Evolutionary conservation across 352 stramenopile genomes (phyloP), one percentile per base, ranked within the genome.

Genomic region (Phytophthora aleatoria): DNA sequence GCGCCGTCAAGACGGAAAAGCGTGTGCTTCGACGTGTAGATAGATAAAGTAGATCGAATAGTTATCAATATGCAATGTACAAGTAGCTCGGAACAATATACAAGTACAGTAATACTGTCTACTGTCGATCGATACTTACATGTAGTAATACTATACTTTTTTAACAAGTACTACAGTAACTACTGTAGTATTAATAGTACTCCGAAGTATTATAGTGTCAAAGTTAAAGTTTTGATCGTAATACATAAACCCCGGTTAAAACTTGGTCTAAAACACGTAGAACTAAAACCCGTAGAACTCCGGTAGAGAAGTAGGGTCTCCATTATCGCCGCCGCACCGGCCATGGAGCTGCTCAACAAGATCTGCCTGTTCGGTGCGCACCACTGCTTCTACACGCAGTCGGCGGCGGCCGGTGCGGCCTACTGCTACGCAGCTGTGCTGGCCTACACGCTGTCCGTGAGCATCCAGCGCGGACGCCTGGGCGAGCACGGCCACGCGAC

Each of bases 401-500:
- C 83, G 44, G 78, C 83, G 15, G 76, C 77, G 24, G 83, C 83
- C 12, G 76, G 71, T 15, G 82, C 83, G 30, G 73, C 84, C 48
- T 91, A 91, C 70, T 83, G 75, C 69, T 91, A 91, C 69, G 79
- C 79, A 15, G 64, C 62, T 33, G 79, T 83, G 57, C 66, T 91
- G 30, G 83, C 79, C 24, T 91, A 89, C 63, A 91, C 83, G 10
- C 73, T 91, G 45, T 90, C 80, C 3, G 83, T 91, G 33, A 91
- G 83, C 62, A 83, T 92, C 65, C 79, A 87, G 57, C 84, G 84
- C 50, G 69, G 50, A 28, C 79, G 77, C n/a, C 69, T 92, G 31
- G 77, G 84, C 53, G 84, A 92, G 70, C 84, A 92, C 56, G 85
- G 85, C n/a, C 85, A 93, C 54, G 85, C 82, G n/a, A 93, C 85